Percentiles rank a stretch among this genome's conserved stretches.
Evolutionary conservation across 352 stramenopile species (phyloP).

Genomic region (Globisporangium irregulare): DNA sequence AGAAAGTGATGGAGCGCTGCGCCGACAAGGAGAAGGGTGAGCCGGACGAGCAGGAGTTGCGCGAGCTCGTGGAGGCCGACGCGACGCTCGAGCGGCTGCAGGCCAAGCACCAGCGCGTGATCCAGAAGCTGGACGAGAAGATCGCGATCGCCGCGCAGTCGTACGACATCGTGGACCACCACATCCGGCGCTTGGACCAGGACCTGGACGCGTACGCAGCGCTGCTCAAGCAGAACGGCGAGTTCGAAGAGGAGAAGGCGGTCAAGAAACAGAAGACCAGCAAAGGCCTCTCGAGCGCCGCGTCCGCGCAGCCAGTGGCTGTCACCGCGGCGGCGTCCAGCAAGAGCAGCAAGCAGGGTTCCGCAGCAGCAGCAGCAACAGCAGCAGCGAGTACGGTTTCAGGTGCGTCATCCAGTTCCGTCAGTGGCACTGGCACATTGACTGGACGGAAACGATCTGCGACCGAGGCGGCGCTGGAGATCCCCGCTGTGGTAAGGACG

Average conservation of each 20-base stretch:
- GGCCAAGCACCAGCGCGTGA: constrained; percentile 62
- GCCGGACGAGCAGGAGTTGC: constrained; percentile 62
- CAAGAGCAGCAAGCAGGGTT: constrained; percentile 19
- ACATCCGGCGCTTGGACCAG: constrained; percentile 77
- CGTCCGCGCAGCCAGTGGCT: background rate
- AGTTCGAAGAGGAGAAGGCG: constrained; percentile 76
- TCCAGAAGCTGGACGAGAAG: constrained; percentile 88
- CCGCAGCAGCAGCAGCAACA: background rate
- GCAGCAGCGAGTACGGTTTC: background rate
- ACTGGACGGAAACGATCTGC: constrained; percentile 49
- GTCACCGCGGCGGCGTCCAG: background rate
- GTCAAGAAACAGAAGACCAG: constrained; percentile 50
- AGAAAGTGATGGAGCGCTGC: constrained; percentile 65
- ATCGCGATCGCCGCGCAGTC: constrained; percentile 83
- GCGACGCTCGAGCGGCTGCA: constrained; percentile 39
- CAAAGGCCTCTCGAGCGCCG: constrained; percentile 10
- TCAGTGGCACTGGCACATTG: constrained; percentile 16
- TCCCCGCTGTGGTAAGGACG: constrained; percentile 21
- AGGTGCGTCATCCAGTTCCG: constrained; percentile 2
- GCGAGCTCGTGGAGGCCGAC: constrained; percentile 60
- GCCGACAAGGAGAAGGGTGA: constrained; percentile 42
- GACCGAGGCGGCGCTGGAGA: constrained; percentile 32
- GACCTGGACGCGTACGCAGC: constrained; percentile 72
- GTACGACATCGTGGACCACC: constrained; percentile 86
- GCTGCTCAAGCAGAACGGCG: constrained; percentile 69